Conservation (phyloP, 208 protist genomes). For the Phytomonas francai region DNA sequence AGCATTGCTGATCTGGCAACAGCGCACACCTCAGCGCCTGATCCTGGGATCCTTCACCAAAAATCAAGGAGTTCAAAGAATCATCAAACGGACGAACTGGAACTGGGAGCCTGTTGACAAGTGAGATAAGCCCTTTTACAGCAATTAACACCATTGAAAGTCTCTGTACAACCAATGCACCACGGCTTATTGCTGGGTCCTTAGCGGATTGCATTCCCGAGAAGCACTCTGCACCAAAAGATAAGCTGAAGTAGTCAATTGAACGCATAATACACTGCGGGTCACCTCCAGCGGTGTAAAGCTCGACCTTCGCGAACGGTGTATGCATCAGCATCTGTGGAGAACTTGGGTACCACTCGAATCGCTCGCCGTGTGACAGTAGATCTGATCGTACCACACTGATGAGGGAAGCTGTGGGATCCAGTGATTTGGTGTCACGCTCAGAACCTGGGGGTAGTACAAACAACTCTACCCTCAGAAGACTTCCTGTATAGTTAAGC, state of each 20-base stretch:
- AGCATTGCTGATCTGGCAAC: not conserved
- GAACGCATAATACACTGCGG: not conserved
- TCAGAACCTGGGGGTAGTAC: not conserved
- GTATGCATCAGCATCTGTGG: not conserved
- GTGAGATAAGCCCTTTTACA: not conserved
- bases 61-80: not conserved
- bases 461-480: not conserved
- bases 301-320: not conserved
- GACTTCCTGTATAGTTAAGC: not conserved
- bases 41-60: not conserved
- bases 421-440: not conserved
- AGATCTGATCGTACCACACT: not conserved
- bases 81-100: not conserved
- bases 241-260: slow-evolving; percentile 1
- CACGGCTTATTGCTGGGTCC: not conserved
- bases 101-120: not conserved
- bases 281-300: not conserved
- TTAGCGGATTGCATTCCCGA: not conserved
- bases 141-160: not conserved
- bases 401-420: not conserved
- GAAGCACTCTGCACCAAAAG: not conserved
- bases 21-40: not conserved
- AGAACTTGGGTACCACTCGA: not conserved
- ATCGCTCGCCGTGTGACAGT: not conserved
- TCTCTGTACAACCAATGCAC: not conserved